Conservation (phyloP, 257 asterid genomes). For the Knoxia roxburghii region DNA sequence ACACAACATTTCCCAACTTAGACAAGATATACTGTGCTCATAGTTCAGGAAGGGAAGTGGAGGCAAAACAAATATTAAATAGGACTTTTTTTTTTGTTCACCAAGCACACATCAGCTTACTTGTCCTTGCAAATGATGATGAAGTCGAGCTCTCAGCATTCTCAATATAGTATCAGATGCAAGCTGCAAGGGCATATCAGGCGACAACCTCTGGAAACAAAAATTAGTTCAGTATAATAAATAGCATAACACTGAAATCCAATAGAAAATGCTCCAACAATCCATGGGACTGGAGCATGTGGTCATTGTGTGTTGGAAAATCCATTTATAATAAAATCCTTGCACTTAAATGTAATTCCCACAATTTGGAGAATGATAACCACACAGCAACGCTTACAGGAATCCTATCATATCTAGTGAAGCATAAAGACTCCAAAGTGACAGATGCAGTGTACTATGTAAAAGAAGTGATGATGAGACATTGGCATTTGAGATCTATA, state of each 20-base stretch:
- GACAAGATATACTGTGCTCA: background rate
- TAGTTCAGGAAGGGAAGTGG: background rate
- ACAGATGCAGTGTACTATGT: background rate
- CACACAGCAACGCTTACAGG: background rate
- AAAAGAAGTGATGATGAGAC: background rate
- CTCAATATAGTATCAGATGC: conserved; percentile 82
- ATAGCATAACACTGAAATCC: background rate
- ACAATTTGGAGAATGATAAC: background rate
- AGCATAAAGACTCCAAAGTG: background rate
- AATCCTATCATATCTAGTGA: background rate
- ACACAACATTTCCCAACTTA: background rate
- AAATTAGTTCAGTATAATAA: conserved; percentile 17
- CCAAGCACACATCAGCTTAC: conserved; percentile 34
- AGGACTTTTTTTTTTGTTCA: background rate
- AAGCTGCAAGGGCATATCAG: conserved; percentile 79
- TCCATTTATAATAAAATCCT: background rate
- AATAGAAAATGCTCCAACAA: background rate
- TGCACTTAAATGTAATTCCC: background rate
- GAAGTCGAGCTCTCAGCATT: conserved; percentile 81
- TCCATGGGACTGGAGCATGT: background rate
- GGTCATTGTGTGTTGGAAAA: background rate
- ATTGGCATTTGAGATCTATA: background rate
- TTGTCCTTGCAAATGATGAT: conserved; percentile 83
- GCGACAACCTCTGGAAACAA: conserved; percentile 73
- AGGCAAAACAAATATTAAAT: background rate